phyloP scores from a whole-genome alignment of 2,329 filamentous ascomycete species.

The Davidsoniella neocaledoniae region DNA sequence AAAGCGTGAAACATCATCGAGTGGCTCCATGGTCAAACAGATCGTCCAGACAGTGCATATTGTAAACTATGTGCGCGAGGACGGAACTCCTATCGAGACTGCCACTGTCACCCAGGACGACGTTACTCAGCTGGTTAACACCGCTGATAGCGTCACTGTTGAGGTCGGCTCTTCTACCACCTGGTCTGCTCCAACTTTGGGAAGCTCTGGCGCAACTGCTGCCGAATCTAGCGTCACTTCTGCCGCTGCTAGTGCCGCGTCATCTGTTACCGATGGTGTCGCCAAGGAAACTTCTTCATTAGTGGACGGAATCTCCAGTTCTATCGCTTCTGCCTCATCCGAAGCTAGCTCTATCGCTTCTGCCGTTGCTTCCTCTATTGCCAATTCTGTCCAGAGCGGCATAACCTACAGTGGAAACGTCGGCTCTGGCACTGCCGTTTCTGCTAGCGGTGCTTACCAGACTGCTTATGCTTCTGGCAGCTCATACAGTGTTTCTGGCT shows the following conservation, averaged over 20 bases:
- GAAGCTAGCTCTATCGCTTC: neutral
- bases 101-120: conserved; percentile 26
- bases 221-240: neutral
- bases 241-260: neutral
- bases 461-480: conserved; percentile 5
- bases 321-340: neutral
- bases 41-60: conserved; percentile 39
- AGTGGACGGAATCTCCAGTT: neutral
- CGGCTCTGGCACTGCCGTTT: neutral
- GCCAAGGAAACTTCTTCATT: conserved; percentile 7
- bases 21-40: conserved; percentile 21
- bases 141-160: conserved; percentile 23
- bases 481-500: neutral
- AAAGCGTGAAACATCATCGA: conserved; percentile 2
- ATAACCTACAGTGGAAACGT: conserved; percentile 4
- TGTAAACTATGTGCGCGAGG: conserved; percentile 33
- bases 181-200: conserved; percentile 3
- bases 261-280: conserved; percentile 6
- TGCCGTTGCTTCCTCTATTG: neutral
- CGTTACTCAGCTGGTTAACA: conserved; percentile 23
- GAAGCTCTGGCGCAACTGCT: neutral
- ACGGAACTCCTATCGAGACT: conserved; percentile 27
- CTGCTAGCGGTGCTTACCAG: neutral
- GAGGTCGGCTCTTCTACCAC: conserved; percentile 10
- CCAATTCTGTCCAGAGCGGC: conserved; percentile 2